Percentiles rank a stretch among this genome's conserved stretches.
Conservation (phyloP, 108 stramenopile species). For the Skeletonema tropicum region DNA sequence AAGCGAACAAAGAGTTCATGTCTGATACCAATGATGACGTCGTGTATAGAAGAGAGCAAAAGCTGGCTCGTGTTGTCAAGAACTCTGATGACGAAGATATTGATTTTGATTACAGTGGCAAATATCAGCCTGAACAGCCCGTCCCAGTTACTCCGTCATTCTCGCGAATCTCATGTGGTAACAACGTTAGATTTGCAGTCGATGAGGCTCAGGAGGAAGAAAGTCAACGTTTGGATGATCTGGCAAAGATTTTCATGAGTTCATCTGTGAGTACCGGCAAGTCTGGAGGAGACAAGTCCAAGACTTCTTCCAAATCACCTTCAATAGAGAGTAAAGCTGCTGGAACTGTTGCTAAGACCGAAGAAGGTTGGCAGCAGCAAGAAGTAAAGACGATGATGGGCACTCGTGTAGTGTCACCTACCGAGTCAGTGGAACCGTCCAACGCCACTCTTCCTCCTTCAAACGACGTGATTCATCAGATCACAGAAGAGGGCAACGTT, state of each 20-base stretch:
- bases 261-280: constrained; percentile 7
- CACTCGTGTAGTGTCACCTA: neutral
- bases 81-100: constrained; percentile 1
- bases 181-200: constrained; percentile 7
- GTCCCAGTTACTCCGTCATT: constrained; percentile 10
- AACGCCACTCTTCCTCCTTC: neutral
- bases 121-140: neutral
- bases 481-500: neutral
- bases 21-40: constrained; percentile 7
- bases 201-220: constrained; percentile 24
- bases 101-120: constrained; percentile 33
- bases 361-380: constrained; percentile 8
- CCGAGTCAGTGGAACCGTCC: neutral
- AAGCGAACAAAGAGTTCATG: constrained; percentile 31
- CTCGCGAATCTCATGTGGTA: neutral
- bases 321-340: neutral
- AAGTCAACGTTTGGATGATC: constrained; percentile 40
- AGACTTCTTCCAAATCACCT: constrained; percentile 2
- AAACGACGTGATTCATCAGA: neutral
- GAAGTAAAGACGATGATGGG: neutral
- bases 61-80: neutral
- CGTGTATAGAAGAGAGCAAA: neutral
- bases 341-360: neutral
- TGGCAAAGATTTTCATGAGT: constrained; percentile 30
- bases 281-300: neutral